These are phyloP conservation scores for Suillus cothurnatus DNA, from an alignment of 768 basidiomycete genomes.

Conservation along the genomic window DNA sequence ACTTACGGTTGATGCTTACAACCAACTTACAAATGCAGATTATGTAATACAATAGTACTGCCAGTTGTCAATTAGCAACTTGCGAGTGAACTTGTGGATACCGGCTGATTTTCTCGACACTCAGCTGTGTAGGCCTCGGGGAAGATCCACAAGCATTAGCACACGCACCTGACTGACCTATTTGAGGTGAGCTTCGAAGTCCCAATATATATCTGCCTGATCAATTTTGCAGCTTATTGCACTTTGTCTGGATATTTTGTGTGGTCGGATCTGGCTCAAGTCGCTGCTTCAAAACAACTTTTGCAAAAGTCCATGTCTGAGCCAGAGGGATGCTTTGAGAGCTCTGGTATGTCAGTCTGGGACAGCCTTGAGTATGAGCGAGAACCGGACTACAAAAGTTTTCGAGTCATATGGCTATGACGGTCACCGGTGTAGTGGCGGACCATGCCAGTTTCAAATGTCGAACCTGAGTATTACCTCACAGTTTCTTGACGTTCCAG, in stretches of 20 bases:
- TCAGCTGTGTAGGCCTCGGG: slow-evolving; percentile 79
- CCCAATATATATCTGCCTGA: neutral
- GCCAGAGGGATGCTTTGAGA: no score
- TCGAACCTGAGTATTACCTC: neutral
- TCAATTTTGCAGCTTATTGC: slow-evolving; percentile 56
- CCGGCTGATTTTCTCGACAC: neutral
- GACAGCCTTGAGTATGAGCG: neutral
- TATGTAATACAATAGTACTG: no score
- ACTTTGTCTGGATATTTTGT: slow-evolving; percentile 16
- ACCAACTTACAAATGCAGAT: no score
- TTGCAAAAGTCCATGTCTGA: neutral
- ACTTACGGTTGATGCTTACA: no score
- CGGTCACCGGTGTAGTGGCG: neutral
- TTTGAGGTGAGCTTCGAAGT: slow-evolving; percentile 48
- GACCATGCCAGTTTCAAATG: neutral
- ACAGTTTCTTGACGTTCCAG: neutral
- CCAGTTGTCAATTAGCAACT: no score
- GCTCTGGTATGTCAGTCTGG: no score
- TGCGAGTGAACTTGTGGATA: no score
- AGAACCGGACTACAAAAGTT: neutral
- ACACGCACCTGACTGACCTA: slow-evolving; percentile 70
- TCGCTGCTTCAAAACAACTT: neutral
- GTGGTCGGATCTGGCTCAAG: neutral
- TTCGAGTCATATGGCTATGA: neutral
- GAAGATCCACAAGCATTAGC: slow-evolving; percentile 83